Evolutionary conservation across 1,284 basidiomycete species (phyloP), one percentile per base, ranked within the genome.

Genomic region (Naganishia cerealis): DNA sequence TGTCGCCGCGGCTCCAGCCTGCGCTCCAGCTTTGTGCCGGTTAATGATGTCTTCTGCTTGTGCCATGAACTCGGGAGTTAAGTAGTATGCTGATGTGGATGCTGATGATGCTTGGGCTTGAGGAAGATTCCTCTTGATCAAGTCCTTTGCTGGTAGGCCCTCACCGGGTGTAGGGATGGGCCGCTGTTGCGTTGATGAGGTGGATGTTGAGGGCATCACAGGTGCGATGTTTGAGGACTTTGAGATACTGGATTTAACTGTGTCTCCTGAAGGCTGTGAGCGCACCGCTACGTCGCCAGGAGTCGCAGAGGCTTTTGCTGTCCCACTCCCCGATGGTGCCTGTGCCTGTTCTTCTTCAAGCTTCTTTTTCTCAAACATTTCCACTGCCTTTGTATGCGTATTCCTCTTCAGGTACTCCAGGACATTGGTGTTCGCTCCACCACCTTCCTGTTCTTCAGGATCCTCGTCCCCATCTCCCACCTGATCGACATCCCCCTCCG

Each of bases 1-100:
- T 72, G 87, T 89, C 29, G 88, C 86, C 70, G 73, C 92, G 81
- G 77, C 63, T 72, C 76, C 69, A 72, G 74, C 68, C 76, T 67
- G 71, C 75, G 75, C 66, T 77, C 78, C 38, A 36, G 42, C 42
- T 63, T 59, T 65, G 13, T 87, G 84, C 73, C 86, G 85, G 83
- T 43, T 57, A 57, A 81, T 77, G 42, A 81, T 76, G 59, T 81
- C 77, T 65, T 75, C 77, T 15, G 79, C 77, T 66, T 81, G 79
- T 39, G 79, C 77, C 56, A 80, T 77, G 61, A 81, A 80, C 24
- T 80, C 79, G 6, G 78, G 77, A 3, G 78, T 79, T 26, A 81
- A 75, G 55, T 72, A 70, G 52, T 79, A 76, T 1, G 75, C 73
- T 65, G 78, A 69, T 0, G 79, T 77, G 33, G 78, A 79, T 10